These are phyloP conservation scores for Brassica nigra DNA, from an alignment of 345 rosid species.

Conservation along the genomic window DNA sequence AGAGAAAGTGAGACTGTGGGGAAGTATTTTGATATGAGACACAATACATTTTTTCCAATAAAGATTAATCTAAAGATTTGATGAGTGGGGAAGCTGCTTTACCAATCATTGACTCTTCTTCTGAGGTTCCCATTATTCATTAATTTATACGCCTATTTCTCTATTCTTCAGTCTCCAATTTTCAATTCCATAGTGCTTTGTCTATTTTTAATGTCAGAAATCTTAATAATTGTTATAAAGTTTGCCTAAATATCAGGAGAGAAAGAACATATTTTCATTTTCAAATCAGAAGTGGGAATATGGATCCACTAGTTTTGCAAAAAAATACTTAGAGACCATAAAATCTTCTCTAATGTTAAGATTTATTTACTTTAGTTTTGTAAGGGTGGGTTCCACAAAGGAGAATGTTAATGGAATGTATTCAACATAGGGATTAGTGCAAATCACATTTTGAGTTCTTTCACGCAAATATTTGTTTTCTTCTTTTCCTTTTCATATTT, in stretches of 20 bases:
- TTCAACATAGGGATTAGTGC: slow-evolving; percentile 44
- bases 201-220: slow-evolving; percentile 9
- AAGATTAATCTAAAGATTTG: slow-evolving; percentile 33
- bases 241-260: slow-evolving; percentile 28
- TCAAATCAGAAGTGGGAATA: not conserved
- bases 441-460: slow-evolving; percentile 28
- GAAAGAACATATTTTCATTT: not conserved
- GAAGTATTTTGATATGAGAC: slow-evolving; percentile 30
- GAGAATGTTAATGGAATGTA: slow-evolving; percentile 16
- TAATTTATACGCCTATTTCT: slow-evolving; percentile 27
- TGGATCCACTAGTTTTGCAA: slow-evolving; percentile 21
- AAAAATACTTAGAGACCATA: not conserved
- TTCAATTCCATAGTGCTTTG: slow-evolving; percentile 21
- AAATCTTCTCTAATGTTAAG: not conserved
- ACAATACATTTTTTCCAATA: slow-evolving; percentile 40
- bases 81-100: slow-evolving; percentile 38
- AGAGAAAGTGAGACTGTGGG: slow-evolving; percentile 50
- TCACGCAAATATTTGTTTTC: slow-evolving; percentile 7
- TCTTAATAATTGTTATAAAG: slow-evolving; percentile 6
- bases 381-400: slow-evolving; percentile 24
- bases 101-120: slow-evolving; percentile 39
- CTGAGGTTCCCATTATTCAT: slow-evolving; percentile 20
- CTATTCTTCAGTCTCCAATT: slow-evolving; percentile 2
- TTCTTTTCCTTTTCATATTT: slow-evolving; percentile 15
- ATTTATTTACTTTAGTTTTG: slow-evolving; percentile 1